phyloP scores from a whole-genome alignment of 306 rosid species.

The Mimosa bimucronata region DNA sequence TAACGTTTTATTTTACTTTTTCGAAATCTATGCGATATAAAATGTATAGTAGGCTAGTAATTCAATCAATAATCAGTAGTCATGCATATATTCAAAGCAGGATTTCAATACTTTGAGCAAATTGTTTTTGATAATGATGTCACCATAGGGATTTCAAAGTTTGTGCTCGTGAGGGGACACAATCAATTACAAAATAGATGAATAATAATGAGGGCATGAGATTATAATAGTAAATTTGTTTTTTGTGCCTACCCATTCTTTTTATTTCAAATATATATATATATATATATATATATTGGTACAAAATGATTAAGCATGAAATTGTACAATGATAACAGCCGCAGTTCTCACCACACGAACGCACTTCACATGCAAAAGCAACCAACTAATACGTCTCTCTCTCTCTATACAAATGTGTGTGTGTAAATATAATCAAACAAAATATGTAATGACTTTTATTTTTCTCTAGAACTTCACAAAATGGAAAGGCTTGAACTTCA shows the following conservation, averaged over 20 bases:
- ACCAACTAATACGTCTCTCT: no score
- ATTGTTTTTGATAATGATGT: conserved; percentile 14
- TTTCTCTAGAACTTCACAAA: not conserved
- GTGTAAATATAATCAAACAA: not conserved
- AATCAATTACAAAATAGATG: conserved; percentile 27
- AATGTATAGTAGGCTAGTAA: no score
- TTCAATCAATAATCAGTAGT: no score
- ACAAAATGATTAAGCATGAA: not conserved
- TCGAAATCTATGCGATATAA: no score
- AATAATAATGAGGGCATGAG: conserved; percentile 46
- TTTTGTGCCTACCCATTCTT: not conserved
- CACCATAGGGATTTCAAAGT: not conserved
- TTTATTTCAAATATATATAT: no score
- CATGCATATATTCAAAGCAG: no score
- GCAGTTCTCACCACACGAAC: not conserved
- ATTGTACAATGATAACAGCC: not conserved
- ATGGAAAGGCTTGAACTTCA: not conserved
- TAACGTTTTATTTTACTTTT: no score
- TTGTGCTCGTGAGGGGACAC: conserved; percentile 35
- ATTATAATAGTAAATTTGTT: conserved; percentile 14
- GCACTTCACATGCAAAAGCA: not conserved
- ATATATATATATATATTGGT: no score
- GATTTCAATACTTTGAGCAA: no score
- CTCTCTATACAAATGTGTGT: no score
- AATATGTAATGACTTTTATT: not conserved